Conservation (phyloP, 805 yeast genomes). For the Lachancea meyersii region DNA sequence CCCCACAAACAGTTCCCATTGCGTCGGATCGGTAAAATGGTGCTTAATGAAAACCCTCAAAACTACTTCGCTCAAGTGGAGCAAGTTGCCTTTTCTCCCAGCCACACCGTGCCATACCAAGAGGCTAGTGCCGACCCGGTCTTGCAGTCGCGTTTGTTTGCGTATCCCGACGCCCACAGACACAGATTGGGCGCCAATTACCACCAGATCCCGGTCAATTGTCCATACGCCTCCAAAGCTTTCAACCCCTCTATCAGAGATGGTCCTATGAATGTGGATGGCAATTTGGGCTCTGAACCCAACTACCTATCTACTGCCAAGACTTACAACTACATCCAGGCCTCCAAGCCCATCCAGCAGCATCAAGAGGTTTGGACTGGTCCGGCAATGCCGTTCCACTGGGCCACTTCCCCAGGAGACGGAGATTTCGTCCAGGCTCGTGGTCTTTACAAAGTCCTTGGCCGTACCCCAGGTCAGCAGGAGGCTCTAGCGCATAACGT, state of each 20-base stretch:
- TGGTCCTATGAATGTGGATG: constrained; percentile 66
- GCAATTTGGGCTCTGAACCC: constrained; percentile 72
- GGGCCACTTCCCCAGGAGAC: constrained; percentile 60
- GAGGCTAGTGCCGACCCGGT: constrained; percentile 83
- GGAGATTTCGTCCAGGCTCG: constrained; percentile 74
- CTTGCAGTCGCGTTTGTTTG: constrained; percentile 71
- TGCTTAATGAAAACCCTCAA: constrained; percentile 74
- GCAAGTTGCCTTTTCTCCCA: constrained; percentile 81
- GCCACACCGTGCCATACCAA: constrained; percentile 78
- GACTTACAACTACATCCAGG: constrained; percentile 29
- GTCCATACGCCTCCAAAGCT: constrained; percentile 56
- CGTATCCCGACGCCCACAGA: constrained; percentile 82
- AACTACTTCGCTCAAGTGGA: constrained; percentile 86
- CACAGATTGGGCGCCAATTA: constrained; percentile 71
- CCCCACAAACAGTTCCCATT: constrained; percentile 81
- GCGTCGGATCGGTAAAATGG: constrained; percentile 76
- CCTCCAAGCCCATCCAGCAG: constrained; percentile 40
- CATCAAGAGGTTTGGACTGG: constrained; percentile 80
- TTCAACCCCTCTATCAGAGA: constrained; percentile 75
- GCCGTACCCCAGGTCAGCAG: constrained; percentile 76
- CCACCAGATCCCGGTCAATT: constrained; percentile 82
- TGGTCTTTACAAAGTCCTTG: constrained; percentile 70
- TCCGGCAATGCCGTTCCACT: constrained; percentile 78
- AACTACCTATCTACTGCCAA: constrained; percentile 58
- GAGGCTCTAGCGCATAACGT: constrained; percentile 76